These are phyloP conservation scores for Mortierella sp. DNA, from an alignment of 371 early-diverging fungal genomes.

Conservation along the genomic window DNA sequence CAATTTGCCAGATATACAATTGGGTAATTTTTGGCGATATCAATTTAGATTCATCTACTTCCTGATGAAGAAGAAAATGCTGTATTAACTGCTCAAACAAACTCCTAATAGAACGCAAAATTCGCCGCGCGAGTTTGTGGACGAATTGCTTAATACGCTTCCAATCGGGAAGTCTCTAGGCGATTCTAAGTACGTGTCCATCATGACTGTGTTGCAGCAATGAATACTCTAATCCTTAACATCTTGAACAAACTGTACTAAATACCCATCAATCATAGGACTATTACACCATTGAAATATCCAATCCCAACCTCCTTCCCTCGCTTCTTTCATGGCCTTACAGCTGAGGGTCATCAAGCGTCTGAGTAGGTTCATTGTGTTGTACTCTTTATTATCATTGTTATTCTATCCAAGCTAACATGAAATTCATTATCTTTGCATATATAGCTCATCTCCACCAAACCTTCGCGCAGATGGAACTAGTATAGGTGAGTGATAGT, in stretches of 20 bases:
- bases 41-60: too few species aligned
- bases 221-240: not conserved
- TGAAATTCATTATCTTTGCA: not conserved
- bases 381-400: not conserved
- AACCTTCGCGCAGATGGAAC: slow-evolving; percentile 45
- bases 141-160: slow-evolving; percentile 37
- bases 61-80: too few species aligned
- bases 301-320: slow-evolving; percentile 53
- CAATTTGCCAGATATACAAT: slow-evolving; percentile 42
- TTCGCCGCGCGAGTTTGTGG: slow-evolving; percentile 41
- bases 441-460: slow-evolving; percentile 15
- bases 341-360: slow-evolving; percentile 33
- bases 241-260: not conserved
- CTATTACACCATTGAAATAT: slow-evolving; percentile 25
- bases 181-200: slow-evolving; percentile 26
- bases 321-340: slow-evolving; percentile 45
- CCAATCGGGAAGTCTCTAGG: slow-evolving; percentile 51
- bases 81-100: not conserved
- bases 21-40: slow-evolving; percentile 22
- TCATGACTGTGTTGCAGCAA: not conserved
- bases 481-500: slow-evolving; percentile 31
- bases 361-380: slow-evolving; percentile 10
- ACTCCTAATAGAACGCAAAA: slow-evolving; percentile 26
- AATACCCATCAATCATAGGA: slow-evolving; percentile 8
- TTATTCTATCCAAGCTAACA: not conserved